Percentiles rank a stretch among this genome's conserved stretches.
Evolutionary conservation across 208 protist genomes (phyloP).

Genomic region (Leishmania mexicana): DNA sequence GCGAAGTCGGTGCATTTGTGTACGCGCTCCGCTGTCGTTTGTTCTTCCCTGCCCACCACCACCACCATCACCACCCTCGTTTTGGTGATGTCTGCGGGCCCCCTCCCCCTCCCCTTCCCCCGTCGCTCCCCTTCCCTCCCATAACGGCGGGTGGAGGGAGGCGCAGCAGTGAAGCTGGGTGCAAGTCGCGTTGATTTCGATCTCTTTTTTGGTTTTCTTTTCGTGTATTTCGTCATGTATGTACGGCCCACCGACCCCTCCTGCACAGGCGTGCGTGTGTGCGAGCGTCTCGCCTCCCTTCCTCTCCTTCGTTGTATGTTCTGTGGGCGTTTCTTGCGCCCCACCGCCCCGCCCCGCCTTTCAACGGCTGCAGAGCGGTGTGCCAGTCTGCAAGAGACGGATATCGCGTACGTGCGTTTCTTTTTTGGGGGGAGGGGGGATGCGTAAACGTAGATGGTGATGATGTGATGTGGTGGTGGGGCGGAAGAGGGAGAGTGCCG

Average conservation of each 20-base stretch:
- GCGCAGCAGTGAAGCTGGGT: not conserved
- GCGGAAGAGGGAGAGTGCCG: not conserved
- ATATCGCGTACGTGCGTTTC: not conserved
- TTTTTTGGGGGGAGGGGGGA: not conserved
- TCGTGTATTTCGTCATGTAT: not conserved
- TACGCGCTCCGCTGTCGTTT: not conserved
- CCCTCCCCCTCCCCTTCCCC: not conserved
- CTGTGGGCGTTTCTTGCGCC: not conserved
- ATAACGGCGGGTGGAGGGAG: not conserved
- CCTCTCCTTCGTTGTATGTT: not conserved
- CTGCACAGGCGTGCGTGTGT: not conserved
- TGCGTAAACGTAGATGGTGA: not conserved
- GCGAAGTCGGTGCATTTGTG: slow-evolving; percentile 2
- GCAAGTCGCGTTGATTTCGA: not conserved
- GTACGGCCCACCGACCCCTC: not conserved
- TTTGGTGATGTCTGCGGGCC: not conserved
- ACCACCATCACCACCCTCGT: not conserved
- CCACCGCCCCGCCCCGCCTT: too few relatives aligned
- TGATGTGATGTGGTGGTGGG: not conserved
- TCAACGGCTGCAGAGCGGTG: not conserved
- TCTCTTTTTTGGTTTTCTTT: not conserved
- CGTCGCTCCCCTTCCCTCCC: not conserved
- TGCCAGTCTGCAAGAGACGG: not conserved
- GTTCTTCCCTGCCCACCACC: not conserved
- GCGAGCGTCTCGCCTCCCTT: not conserved